phyloP scores from a whole-genome alignment of 202 grass and related monocot genomes.

The Eragrostis tef region DNA sequence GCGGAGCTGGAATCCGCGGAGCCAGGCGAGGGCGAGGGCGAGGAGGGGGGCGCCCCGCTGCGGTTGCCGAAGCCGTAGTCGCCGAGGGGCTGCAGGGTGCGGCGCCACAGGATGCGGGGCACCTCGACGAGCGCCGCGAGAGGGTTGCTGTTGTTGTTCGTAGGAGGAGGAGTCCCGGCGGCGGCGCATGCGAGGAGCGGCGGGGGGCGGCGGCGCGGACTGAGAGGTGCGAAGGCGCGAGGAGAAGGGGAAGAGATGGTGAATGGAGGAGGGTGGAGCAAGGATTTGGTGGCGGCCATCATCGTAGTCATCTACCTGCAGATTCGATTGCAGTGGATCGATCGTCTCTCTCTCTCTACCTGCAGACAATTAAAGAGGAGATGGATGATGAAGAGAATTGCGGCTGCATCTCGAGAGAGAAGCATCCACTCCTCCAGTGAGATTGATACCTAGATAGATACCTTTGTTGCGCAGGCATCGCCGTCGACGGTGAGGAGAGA shows the following conservation, averaged over 20 bases:
- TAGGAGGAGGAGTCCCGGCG: conserved; percentile 23
- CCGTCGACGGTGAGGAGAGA: too few species aligned
- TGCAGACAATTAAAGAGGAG: too few species aligned
- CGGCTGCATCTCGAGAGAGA: too few species aligned
- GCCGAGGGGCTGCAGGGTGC: conserved; percentile 74
- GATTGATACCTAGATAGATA: too few species aligned
- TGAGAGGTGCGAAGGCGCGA: neutral
- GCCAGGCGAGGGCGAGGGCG: conserved; percentile 81
- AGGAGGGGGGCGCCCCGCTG: conserved; percentile 76
- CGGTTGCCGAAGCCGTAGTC: conserved; percentile 68
- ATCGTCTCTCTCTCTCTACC: too few species aligned
- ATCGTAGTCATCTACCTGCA: too few species aligned
- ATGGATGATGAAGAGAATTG: too few species aligned
- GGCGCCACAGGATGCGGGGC: conserved; percentile 63
- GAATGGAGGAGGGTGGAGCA: conserved; percentile 28
- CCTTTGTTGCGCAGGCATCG: too few species aligned
- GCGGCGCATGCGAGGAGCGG: neutral
- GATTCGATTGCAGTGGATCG: too few species aligned
- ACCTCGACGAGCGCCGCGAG: conserved; percentile 45
- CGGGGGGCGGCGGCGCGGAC: neutral
- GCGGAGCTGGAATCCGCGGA: conserved; percentile 77
- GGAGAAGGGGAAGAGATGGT: neutral
- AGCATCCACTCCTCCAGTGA: too few species aligned
- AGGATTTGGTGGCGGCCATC: conserved; percentile 39
- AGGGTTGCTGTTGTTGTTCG: conserved; percentile 25